Percentiles rank a stretch among this genome's conserved stretches.
Conservation (phyloP, 257 asterid species). For the Petunia secreta region DNA sequence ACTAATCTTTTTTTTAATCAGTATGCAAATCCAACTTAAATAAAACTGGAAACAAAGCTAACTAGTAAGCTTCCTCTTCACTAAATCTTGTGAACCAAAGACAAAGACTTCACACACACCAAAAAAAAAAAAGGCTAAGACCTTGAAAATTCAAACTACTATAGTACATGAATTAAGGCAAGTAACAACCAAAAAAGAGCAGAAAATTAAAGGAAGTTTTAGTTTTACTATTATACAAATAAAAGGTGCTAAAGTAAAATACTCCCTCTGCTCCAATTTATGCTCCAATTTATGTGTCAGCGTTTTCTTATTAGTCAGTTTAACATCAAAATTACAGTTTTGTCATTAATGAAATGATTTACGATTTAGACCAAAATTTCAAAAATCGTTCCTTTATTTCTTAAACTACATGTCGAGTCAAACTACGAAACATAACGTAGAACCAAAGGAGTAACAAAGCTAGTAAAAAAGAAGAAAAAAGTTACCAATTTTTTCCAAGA, state of each 20-base stretch:
- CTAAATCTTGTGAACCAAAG: background rate
- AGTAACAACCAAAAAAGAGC: background rate
- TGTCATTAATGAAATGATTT: no score
- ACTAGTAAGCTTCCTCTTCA: background rate
- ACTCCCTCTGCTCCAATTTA: background rate
- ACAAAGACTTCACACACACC: background rate
- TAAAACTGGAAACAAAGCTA: background rate
- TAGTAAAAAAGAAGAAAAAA: background rate
- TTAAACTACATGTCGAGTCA: no score
- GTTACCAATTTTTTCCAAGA: slow-evolving; percentile 53
- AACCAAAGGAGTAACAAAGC: background rate
- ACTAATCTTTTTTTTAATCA: background rate
- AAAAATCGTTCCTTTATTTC: no score
- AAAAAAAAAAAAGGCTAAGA: background rate
- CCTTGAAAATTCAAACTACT: background rate
- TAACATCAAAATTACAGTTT: background rate
- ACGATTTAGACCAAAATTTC: no score
- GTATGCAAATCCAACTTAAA: background rate
- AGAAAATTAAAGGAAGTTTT: background rate
- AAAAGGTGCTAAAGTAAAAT: background rate
- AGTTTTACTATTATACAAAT: background rate
- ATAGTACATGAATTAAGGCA: background rate
- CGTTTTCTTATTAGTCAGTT: background rate
- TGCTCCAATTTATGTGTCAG: background rate
- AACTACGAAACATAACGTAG: background rate